These are phyloP conservation scores for Waltergamsia citrina DNA, from an alignment of 2,329 filamentous ascomycete species.

Conservation along the genomic window DNA sequence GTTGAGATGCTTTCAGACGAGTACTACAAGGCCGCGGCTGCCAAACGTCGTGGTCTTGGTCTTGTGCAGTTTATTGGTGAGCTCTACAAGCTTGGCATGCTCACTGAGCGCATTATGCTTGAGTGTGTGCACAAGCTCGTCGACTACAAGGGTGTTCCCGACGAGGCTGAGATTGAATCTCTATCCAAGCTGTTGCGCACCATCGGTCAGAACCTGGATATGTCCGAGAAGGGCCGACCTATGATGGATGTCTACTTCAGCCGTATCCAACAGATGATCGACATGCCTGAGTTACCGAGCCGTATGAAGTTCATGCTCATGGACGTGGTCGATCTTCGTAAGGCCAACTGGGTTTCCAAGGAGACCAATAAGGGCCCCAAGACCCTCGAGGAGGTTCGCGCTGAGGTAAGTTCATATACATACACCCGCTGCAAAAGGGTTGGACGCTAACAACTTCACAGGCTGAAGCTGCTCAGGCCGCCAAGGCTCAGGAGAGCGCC, in stretches of 20 bases:
- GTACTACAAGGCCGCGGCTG: constrained; percentile 88
- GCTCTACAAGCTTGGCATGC: constrained; percentile 96
- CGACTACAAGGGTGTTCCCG: constrained; percentile 85
- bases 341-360: constrained; percentile 72
- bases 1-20: constrained; percentile 85
- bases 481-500: constrained; percentile 69
- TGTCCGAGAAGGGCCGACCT: constrained; percentile 68
- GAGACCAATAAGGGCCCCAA: constrained; percentile 90
- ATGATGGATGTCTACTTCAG: constrained; percentile 94
- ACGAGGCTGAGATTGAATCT: constrained; percentile 94
- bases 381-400: constrained; percentile 87
- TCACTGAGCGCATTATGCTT: constrained; percentile 99
- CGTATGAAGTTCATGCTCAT: constrained; percentile 94
- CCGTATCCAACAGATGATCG: constrained; percentile 74
- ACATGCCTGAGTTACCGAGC: constrained; percentile 72
- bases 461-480: constrained; percentile 66
- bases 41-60: constrained; percentile 94
- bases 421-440: background rate
- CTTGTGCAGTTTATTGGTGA: constrained; percentile 99
- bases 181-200: constrained; percentile 87
- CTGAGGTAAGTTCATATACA: constrained; percentile 52
- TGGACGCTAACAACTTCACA: constrained; percentile 19
- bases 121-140: constrained; percentile 96
- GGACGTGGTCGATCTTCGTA: constrained; percentile 83
- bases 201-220: constrained; percentile 80